Evolutionary conservation across 306 rosid genomes (phyloP), one percentile per base, ranked within the genome.

Genomic region (Ochetophila trinervis): DNA sequence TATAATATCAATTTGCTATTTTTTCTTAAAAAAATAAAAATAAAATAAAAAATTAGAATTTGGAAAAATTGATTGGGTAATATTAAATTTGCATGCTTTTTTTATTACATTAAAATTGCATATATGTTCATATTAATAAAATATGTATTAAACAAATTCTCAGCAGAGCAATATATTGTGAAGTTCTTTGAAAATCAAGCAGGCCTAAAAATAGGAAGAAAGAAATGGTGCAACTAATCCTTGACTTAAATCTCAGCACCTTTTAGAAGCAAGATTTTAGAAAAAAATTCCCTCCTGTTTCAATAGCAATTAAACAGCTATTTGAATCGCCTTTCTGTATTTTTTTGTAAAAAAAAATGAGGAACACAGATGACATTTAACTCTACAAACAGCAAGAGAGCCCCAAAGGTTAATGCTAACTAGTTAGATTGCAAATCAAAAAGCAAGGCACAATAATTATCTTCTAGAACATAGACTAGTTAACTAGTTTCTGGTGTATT

Each of bases 141-240:
- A n/a, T n/a, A n/a, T n/a, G n/a, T n/a, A n/a, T n/a, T n/a, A n/a
- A n/a, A n/a, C n/a, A n/a, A n/a, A n/a, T n/a, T n/a, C n/a, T n/a
- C n/a, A n/a, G n/a, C n/a, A n/a, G n/a, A n/a, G n/a, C n/a, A n/a
- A n/a, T n/a, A n/a, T n/a, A n/a, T n/a, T n/a, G n/a, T n/a, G n/a
- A n/a, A n/a, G n/a, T n/a, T n/a, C n/a, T n/a, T n/a, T n/a, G n/a
- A n/a, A n/a, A n/a, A n/a, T n/a, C n/a, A n/a, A n/a, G n/a, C n/a
- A n/a, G n/a, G n/a, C n/a, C n/a, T n/a, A n/a, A 66, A 42, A 69
- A 56, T 66, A 76, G 51, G 66, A 66, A 70, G 80, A 81, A 73
- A 78, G 77, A 59, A 76, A 86, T 74, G 83, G 74, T 40, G 60
- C 80, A 83, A 67, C 87, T 22, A 35, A 83, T 77, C 47, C 76